Conservation (phyloP, 768 basidiomycete genomes). For the Kwoniella dendrophila region DNA sequence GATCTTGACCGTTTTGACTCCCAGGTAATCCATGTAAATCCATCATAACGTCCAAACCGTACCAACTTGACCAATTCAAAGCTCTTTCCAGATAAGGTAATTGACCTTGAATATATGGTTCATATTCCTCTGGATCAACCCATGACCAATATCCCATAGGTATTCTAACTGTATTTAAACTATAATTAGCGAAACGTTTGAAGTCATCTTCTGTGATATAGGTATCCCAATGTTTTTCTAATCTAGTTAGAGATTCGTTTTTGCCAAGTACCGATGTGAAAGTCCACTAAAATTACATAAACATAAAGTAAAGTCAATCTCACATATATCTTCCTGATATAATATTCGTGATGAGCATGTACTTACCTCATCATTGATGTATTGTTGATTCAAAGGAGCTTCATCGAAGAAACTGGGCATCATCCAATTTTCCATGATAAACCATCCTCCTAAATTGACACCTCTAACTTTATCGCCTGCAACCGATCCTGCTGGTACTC, state of each 20-base stretch:
- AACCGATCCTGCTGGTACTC: slow-evolving; percentile 34
- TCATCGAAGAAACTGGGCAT: slow-evolving; percentile 39
- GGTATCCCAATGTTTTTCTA: slow-evolving; percentile 46
- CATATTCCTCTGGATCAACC: slow-evolving; percentile 35
- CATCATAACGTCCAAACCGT: slow-evolving; percentile 49
- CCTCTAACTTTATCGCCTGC: slow-evolving; percentile 44
- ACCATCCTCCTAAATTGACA: slow-evolving; percentile 49
- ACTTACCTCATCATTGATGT: slow-evolving; percentile 37
- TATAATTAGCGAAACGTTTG: slow-evolving; percentile 37
- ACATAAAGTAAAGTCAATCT: slow-evolving; percentile 2
- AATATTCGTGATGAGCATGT: neutral
- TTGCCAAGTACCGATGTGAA: slow-evolving; percentile 41
- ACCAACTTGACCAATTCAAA: slow-evolving; percentile 41
- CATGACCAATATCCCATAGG: slow-evolving; percentile 50
- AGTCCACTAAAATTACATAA: slow-evolving; percentile 30
- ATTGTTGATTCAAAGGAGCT: slow-evolving; percentile 23
- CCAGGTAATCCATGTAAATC: slow-evolving; percentile 47
- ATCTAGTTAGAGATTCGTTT: slow-evolving; percentile 26
- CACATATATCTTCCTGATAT: too few relatives aligned
- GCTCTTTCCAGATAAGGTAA: slow-evolving; percentile 43
- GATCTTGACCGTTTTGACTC: slow-evolving; percentile 44
- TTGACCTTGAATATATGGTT: slow-evolving; percentile 45
- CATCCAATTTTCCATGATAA: slow-evolving; percentile 52
- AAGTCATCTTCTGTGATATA: slow-evolving; percentile 50
- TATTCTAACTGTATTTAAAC: slow-evolving; percentile 47